phyloP scores from a whole-genome alignment of 73 alveolate species.

The Paramecium octaurelia region DNA sequence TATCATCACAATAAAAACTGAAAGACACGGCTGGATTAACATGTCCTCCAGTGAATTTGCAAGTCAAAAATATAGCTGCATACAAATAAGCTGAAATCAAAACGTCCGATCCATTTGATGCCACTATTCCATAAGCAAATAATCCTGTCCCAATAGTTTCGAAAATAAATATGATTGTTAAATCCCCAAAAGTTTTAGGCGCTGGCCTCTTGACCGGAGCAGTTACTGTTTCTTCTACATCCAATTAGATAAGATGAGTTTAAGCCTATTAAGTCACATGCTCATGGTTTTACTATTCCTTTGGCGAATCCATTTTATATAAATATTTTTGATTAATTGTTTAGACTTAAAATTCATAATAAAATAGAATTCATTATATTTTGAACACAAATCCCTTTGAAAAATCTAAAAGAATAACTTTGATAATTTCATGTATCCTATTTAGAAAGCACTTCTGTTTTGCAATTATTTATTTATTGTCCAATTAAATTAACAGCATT shows the following conservation, averaged over 20 bases:
- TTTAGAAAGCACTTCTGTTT: no score
- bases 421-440: no score
- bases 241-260: background rate
- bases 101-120: conserved; percentile 31
- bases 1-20: conserved; percentile 46
- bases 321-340: background rate
- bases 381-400: background rate
- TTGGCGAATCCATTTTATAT: background rate
- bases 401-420: no score
- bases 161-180: conserved; percentile 11
- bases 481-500: no score
- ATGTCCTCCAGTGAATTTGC: conserved; percentile 43
- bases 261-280: background rate
- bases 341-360: no score
- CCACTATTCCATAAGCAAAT: conserved; percentile 31
- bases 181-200: conserved; percentile 6
- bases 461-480: no score
- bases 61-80: conserved; percentile 27
- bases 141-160: conserved; percentile 38
- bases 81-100: background rate
- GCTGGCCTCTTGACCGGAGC: background rate
- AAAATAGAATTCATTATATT: background rate
- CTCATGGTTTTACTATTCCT: background rate
- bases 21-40: conserved; percentile 47
- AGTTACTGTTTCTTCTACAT: background rate